A percentile compares a stretch with the other conserved stretches of the same genome.
Conservation (phyloP, 2,329 filamentous ascomycete genomes). For the Sporothrix dimorphospora region DNA sequence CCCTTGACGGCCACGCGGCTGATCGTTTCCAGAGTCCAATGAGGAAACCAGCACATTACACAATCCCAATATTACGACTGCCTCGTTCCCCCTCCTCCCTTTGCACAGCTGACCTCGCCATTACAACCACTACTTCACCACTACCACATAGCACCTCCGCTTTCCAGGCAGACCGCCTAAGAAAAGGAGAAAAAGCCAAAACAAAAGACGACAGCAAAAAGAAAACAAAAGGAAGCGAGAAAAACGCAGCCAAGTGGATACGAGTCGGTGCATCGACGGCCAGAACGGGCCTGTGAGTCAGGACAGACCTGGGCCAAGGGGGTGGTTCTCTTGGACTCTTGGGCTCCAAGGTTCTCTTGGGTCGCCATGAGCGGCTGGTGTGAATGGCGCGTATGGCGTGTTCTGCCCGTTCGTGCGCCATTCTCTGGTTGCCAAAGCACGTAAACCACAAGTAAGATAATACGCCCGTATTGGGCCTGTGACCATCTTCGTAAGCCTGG, state of each 20-base stretch:
- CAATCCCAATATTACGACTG: background rate
- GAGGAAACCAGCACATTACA: background rate
- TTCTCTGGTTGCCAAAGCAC: slow-evolving; percentile 8
- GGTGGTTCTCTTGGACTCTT: background rate
- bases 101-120: background rate
- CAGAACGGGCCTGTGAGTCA: slow-evolving; percentile 10
- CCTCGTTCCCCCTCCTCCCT: background rate
- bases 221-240: slow-evolving; percentile 12
- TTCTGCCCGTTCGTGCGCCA: background rate
- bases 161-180: background rate
- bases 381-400: slow-evolving; percentile 5
- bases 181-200: background rate
- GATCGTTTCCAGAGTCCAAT: slow-evolving; percentile 11
- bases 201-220: background rate
- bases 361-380: too few species aligned
- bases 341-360: background rate
- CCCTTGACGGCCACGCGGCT: slow-evolving; percentile 1
- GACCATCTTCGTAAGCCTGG: background rate
- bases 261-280: background rate
- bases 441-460: background rate
- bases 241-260: slow-evolving; percentile 17
- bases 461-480: background rate
- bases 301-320: background rate
- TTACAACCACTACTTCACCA: background rate
- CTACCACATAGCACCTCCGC: background rate